Base-by-base conservation (phyloP, 768 basidiomycete species). In the Amanita subjunquillea region DNA sequence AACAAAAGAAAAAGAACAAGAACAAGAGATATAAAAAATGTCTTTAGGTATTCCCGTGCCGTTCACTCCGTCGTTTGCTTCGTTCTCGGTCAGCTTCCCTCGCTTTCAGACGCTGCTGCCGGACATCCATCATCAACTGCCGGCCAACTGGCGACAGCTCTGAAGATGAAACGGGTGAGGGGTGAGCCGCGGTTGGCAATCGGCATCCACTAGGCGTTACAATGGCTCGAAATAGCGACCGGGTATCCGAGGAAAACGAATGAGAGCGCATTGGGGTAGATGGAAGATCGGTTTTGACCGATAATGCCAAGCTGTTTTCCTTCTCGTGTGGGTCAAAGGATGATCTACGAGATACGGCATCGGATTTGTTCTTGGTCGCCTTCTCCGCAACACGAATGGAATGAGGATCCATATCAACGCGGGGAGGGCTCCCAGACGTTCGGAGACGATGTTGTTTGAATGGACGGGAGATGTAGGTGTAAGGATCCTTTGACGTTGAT, bases 81-180 rank as follows among this genome's bases (percentile, higher is more conserved):
- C 55, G 58, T 20, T 62, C 56, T 12, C 69, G 68, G 6, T 70
- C 70, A 6, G 51, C 59, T 47, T 73, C 71, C 30, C 71, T 64
- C 3, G 70, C 69, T 43, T 59, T 67, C 57, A 64, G 65, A 48
- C 74, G 65, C 58, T 77, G 71, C 50, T 73, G 70, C 52, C 87
- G 71, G 41, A 83, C 62, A 58, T 82, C 75, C 53, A 69, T 67
- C 87, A 89, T 89, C 60, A 89, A 72, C 61, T 82, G 74, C 57
- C 72, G 74, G 4, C 77, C 82, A 30, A 82, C 67, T 12, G 84
- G 84, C 17, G 87, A 89, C 47, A 90, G 68, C 56, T 89, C 87
- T 8, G 85, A 77, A 2, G 86, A 87, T 27, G 78, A 82, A 22
- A 83, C 76, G 20, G 87, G 84, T 1, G 84, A 87, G 3, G 82